Percentiles rank a stretch among this genome's conserved stretches.
Evolutionary conservation across 179 eudicot genomes (phyloP).

Genomic region (Pouteria campechiana): DNA sequence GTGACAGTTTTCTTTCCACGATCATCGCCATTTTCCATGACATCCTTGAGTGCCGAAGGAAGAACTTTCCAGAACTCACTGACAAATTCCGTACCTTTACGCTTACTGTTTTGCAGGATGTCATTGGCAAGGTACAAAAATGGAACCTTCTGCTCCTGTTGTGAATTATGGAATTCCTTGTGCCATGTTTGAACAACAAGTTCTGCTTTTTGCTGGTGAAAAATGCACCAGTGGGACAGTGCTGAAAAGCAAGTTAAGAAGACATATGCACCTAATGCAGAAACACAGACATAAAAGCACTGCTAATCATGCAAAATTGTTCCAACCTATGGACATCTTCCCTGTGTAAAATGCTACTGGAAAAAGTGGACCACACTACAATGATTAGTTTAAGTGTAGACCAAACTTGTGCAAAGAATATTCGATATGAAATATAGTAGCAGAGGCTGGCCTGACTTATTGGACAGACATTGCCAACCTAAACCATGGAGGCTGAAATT

Average conservation of each 20-base stretch:
- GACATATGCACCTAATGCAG: slow-evolving; percentile 3
- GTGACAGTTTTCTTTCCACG: slow-evolving; percentile 63
- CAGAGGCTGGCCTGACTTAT: too few relatives aligned
- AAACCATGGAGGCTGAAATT: too few relatives aligned
- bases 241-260: slow-evolving; percentile 56
- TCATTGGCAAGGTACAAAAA: slow-evolving; percentile 93
- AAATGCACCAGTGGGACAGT: slow-evolving; percentile 96
- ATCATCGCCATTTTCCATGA: slow-evolving; percentile 57
- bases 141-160: slow-evolving; percentile 60
- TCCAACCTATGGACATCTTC: too few relatives aligned
- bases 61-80: slow-evolving; percentile 96
- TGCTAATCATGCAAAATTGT: neutral
- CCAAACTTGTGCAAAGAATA: too few relatives aligned
- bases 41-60: slow-evolving; percentile 79
- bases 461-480: too few relatives aligned
- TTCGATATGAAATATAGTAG: too few relatives aligned
- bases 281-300: neutral
- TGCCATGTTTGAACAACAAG: slow-evolving; percentile 84
- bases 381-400: too few relatives aligned
- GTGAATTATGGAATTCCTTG: slow-evolving; percentile 54
- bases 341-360: too few relatives aligned
- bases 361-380: too few relatives aligned
- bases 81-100: slow-evolving; percentile 94
- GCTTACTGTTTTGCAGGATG: slow-evolving; percentile 91
- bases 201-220: slow-evolving; percentile 87